Evolutionary conservation across 164 flowering plant species (phyloP), one percentile per base, ranked within the genome.

Genomic region (Vitis rotundifolia): DNA sequence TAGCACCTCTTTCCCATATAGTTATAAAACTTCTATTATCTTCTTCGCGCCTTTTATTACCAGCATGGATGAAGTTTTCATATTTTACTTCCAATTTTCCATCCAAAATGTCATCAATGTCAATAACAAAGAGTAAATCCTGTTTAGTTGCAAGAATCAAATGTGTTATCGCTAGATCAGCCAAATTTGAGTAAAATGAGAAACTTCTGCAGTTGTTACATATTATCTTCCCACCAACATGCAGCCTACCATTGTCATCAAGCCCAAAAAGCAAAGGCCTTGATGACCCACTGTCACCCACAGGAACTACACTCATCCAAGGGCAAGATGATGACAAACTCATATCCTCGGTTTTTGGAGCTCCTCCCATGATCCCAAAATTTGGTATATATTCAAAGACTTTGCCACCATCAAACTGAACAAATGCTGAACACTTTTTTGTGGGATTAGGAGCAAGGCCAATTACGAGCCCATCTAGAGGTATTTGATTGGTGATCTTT

Each of bases 1-100:
- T 87, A 48, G 99, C 91, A 73, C 97, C 97, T 80, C 88, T 89
- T 84, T 95, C 99, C 99, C 98, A 95, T 18, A 95, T 71, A 74
- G 80, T 82, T 55, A 90, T 81, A 44, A 56, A 84, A 61, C 80
- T 80, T 22, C 64, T 80, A 61, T 77, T 86, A 64, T 85, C 88
- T 75, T 85, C 86, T 66, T 74, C 87, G 68, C 66, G 78, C 69
- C 74, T 75, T 67, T 71, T 91, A 56, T 70, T 81, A 18, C 71
- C 68, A 75, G 68, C 70, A 48, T 75, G 80, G n/a, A 83, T 53
- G 61, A 85, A 84, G 66, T 84, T 84, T 55, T 77, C 88, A 79
- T 84, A 87, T 71, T 83, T 84, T 29, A 63, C 71, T 12, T 82
- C 87, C 48, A 81, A 14, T 55, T 80, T 75, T 18, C 82, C 97